Evolutionary conservation across 768 basidiomycete species (phyloP), one percentile per base, ranked within the genome.

Genomic region (Rhizopogon rudus): DNA sequence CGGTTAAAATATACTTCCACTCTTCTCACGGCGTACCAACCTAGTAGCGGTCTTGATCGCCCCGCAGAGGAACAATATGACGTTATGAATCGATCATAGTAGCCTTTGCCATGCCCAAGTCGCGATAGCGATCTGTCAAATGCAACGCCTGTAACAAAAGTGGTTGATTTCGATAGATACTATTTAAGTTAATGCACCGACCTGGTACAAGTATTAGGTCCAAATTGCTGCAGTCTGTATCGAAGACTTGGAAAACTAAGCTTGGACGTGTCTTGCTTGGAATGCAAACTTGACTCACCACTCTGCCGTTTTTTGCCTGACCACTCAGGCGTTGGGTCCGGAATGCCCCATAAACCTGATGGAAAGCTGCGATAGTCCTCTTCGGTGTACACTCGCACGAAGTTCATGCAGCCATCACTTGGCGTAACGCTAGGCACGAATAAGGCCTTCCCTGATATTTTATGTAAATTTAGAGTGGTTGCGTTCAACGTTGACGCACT

Each of bases 81-180:
- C 3, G 81, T 69, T 37, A 92, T 73, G 69, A 88, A 92, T 13
- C 78, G 75, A 70, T 92, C 90, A 61, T 92, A 92, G 70, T 87
- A 91, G 6, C 90, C 90, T 67, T 88, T 92, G 22, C 90, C 89
- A 60, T 91, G 88, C 9, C 90, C 90, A 29, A 92, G 77, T 31
- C 90, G 83, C 46, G 82, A 82, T 52, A 86, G 66, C 14, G 78
- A 78, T 41, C 72, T 75, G 70, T 91, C 89, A 60, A 91, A 92
- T 9, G 86, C 90, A 45, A 92, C 79, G 42, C 87, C 90, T 87
- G 66, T 52, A 42, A 12, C 40, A 41, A 59, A 51, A 53, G 35
- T 22, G 35, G 8, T 3, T 49, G 14, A 37, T 37, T 14, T 49
- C 35, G 8, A 49, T 5, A 14, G 16, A 44, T 37, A 37, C 13